These are phyloP conservation scores for Macadamia tetraphylla DNA, from an alignment of 164 flowering plant species.

Conservation along the genomic window DNA sequence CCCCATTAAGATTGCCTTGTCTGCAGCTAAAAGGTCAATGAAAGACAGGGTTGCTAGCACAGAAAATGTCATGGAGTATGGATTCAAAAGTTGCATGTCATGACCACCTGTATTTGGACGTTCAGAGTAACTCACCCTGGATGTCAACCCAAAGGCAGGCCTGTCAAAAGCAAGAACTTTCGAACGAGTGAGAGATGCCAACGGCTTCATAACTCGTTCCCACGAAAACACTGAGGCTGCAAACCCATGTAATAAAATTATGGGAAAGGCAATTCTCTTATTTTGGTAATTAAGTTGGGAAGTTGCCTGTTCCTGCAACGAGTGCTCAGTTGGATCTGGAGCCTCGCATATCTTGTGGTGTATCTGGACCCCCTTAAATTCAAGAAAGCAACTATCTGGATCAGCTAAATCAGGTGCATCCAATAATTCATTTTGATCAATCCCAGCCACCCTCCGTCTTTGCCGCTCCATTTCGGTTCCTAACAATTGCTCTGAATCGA, in stretches of 20 bases:
- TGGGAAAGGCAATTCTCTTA: constrained; percentile 36
- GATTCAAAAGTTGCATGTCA: constrained; percentile 48
- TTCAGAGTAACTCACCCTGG: constrained; percentile 35
- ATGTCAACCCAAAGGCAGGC: constrained; percentile 94
- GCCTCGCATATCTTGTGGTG: constrained; percentile 69
- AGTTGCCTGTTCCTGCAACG: constrained; percentile 17
- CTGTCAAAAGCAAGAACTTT: constrained; percentile 94
- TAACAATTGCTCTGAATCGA: constrained; percentile 32
- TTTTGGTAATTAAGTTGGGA: constrained; percentile 18
- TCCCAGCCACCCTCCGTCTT: constrained; percentile 51
- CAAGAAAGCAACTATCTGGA: constrained; percentile 79
- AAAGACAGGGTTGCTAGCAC: constrained; percentile 74
- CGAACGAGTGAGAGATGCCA: constrained; percentile 48
- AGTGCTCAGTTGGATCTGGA: constrained; percentile 17
- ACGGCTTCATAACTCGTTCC: constrained; percentile 67
- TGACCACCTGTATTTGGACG: constrained; percentile 13
- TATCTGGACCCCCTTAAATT: constrained; percentile 69
- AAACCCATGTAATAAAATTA: constrained; percentile 85
- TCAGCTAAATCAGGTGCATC: constrained; percentile 75
- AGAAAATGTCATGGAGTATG: constrained; percentile 75
- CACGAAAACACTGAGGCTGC: constrained; percentile 94
- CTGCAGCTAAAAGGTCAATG: constrained; percentile 56
- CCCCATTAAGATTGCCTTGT: constrained; percentile 82
- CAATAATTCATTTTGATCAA: constrained; percentile 81
- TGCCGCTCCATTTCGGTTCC: constrained; percentile 26